Conservation (phyloP, 2,329 filamentous ascomycete species). For the Sclerotinia borealis region DNA sequence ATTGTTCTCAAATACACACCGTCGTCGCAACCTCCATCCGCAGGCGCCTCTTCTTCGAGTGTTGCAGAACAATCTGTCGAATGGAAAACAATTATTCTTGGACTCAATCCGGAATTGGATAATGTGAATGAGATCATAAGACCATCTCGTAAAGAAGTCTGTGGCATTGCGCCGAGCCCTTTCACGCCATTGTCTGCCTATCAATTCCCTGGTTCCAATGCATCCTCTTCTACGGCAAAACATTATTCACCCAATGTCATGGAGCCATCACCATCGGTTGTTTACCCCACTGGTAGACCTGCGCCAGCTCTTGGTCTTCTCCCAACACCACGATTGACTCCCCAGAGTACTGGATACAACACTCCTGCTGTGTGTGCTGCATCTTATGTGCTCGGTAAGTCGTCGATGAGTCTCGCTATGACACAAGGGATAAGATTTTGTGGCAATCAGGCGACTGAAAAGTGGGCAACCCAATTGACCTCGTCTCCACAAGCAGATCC, state of each 20-base stretch:
- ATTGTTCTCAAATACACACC: conserved; percentile 76
- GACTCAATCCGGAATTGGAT: conserved; percentile 50
- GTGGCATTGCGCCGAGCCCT: conserved; percentile 24
- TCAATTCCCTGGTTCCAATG: conserved; percentile 35
- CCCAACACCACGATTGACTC: conserved; percentile 54
- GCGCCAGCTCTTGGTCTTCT: conserved; percentile 50
- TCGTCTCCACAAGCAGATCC: conserved; percentile 49
- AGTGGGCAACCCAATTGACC: conserved; percentile 42
- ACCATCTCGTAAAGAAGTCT: conserved; percentile 22
- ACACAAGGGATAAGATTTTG: conserved; percentile 45
- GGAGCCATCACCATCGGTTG: conserved; percentile 43
- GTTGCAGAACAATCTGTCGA: conserved; percentile 34
- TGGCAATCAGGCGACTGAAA: conserved; percentile 46
- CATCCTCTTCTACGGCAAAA: conserved; percentile 39
- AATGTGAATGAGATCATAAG: conserved; percentile 47
- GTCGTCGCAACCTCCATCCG: conserved; percentile 46
- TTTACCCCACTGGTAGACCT: conserved; percentile 41
- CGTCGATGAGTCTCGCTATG: conserved; percentile 57
- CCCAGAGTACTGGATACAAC: conserved; percentile 48
- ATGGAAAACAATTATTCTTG: conserved; percentile 54
- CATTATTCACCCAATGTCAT: conserved; percentile 40
- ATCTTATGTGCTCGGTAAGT: conserved; percentile 44
- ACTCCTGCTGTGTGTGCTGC: conserved; percentile 55
- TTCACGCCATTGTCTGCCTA: conserved; percentile 39
- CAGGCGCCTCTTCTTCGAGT: conserved; percentile 35